Evolutionary conservation across 2,329 filamentous ascomycete genomes (phyloP), one percentile per base, ranked within the genome.

Genomic region (Xylaria digitata): DNA sequence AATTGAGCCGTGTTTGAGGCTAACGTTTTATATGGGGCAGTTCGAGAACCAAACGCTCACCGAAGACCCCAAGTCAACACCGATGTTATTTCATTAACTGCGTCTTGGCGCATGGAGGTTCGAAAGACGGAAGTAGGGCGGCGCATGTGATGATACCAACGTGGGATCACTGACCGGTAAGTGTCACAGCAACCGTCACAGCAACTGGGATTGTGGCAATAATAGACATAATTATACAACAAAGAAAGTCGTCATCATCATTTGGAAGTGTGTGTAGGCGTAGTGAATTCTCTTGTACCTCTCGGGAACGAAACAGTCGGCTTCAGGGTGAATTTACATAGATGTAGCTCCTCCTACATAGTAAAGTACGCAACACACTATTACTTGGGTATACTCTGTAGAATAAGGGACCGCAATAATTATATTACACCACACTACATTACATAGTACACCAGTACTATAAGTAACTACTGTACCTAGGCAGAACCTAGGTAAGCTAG

Each of bases 81-180:
- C 71, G 52, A 59, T 66, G 43, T 45, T 76, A 57, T 77, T 77
- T 59, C 75, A 77, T 62, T 77, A 69, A 68, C 8, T 42, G 13
- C 17, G 45, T 46, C 21, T 49, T 34, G 53, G 50, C 37, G 26
- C 55, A 45, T 59, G 4, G 17, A 54, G 19, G n/a, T 26, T 23
- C 8, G n/a, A 30, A 42, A 55, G 2, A 7, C 5, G 3, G 30
- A 52, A 45, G 54, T 34, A 53, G 15, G 32, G 11, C 45, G 37
- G 30, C 21, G 32, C 30, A 45, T 30, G 17, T 19, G 45, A 52
- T 15, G 54, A 30, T 30, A 7, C 49, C 30, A 9, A 9, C 23
- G 19, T 1, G 17, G 56, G 30, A 13, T 45, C 1, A 40, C 11
- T 21, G 37, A 53, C 32, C 58, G 45, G 21, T 23, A 67, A 37